These are phyloP conservation scores for Pseudonitzschia delicatissima DNA, from an alignment of 108 stramenopile species.

Conservation along the genomic window DNA sequence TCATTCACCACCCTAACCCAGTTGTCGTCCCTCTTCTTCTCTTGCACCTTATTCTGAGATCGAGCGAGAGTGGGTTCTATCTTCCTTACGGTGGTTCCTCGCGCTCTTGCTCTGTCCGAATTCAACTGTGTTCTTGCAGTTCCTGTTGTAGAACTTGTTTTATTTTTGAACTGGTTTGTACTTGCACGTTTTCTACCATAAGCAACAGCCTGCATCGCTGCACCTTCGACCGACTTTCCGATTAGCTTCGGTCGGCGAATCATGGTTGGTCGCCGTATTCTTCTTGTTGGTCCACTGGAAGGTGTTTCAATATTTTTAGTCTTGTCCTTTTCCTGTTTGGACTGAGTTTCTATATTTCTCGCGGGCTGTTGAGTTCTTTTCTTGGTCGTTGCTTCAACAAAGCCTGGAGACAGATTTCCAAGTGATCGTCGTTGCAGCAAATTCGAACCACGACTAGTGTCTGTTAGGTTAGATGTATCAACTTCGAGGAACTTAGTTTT, in stretches of 20 bases:
- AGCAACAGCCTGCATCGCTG: slow-evolving; percentile 76
- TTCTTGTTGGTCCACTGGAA: slow-evolving; percentile 14
- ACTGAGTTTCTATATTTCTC: neutral
- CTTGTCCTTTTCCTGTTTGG: slow-evolving; percentile 1
- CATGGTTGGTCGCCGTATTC: slow-evolving; percentile 51
- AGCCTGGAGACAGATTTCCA: slow-evolving; percentile 5
- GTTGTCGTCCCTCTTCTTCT: slow-evolving; percentile 15
- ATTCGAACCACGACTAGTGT: neutral
- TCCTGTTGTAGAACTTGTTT: slow-evolving; percentile 2
- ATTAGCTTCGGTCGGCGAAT: slow-evolving; percentile 73
- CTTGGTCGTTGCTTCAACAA: neutral
- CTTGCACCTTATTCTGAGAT: neutral
- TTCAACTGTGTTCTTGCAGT: neutral
- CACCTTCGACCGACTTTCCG: slow-evolving; percentile 75
- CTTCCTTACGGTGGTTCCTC: neutral
- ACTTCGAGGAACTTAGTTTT: slow-evolving; percentile 1
- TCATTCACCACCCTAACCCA: slow-evolving; percentile 14
- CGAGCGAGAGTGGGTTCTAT: neutral
- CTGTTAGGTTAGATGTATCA: neutral
- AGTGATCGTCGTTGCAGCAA: slow-evolving; percentile 15
- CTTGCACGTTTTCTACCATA: slow-evolving; percentile 52
- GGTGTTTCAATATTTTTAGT: neutral
- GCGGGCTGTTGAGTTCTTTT: neutral
- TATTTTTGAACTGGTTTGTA: slow-evolving; percentile 38
- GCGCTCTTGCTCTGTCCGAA: neutral